phyloP scores from a whole-genome alignment of 345 rosid genomes.

The Melastoma malabathricum region DNA sequence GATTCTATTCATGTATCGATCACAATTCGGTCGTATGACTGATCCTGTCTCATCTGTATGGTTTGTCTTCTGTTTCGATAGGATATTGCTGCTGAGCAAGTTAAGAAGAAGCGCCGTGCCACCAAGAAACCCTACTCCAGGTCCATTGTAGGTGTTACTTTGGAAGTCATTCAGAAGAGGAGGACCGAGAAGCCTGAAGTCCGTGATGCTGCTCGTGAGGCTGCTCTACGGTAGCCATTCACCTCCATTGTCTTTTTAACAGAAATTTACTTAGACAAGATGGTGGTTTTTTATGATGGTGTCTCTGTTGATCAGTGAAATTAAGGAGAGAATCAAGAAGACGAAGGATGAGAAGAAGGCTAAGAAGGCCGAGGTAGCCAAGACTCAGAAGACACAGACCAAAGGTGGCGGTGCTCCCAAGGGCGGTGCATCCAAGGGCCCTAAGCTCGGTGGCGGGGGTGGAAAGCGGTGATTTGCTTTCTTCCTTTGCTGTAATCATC shows the following conservation, averaged over 20 bases:
- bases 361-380: slow-evolving; percentile 13
- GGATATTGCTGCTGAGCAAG: slow-evolving; percentile 13
- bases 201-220: slow-evolving; percentile 17
- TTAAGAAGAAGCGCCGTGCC: slow-evolving; percentile 11
- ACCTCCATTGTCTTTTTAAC: background rate
- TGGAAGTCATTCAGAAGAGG: slow-evolving; percentile 16
- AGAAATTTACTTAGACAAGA: background rate
- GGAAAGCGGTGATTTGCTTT: slow-evolving; percentile 10
- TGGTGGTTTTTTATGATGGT: background rate
- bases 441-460: slow-evolving; percentile 14
- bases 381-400: slow-evolving; percentile 8
- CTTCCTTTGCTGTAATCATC: background rate
- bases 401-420: slow-evolving; percentile 7
- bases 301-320: slow-evolving; percentile 6
- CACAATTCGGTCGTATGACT: too few species aligned
- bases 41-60: too few species aligned
- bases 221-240: slow-evolving; percentile 11
- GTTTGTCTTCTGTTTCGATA: background rate
- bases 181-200: slow-evolving; percentile 16
- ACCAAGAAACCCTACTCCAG: slow-evolving; percentile 11
- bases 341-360: slow-evolving; percentile 18
- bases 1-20: too few species aligned
- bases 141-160: slow-evolving; percentile 17
- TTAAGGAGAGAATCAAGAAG: slow-evolving; percentile 15
- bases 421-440: slow-evolving; percentile 13